Percentiles rank a stretch among this genome's conserved stretches.
Evolutionary conservation across 2,329 filamentous ascomycete genomes (phyloP).

Genomic region (Hymenoscyphus salicellus): DNA sequence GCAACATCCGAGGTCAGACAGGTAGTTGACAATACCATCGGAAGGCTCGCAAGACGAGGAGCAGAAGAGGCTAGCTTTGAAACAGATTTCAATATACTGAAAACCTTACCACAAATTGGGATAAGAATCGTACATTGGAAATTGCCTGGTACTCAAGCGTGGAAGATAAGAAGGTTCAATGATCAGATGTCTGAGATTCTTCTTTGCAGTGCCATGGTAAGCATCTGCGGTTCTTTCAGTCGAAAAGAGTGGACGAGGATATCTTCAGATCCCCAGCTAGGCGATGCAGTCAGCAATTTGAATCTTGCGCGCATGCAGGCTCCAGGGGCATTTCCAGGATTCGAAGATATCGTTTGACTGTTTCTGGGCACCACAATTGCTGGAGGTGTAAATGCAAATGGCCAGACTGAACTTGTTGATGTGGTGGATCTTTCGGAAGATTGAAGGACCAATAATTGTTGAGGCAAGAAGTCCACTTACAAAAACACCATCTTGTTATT

Average conservation of each 20-base stretch:
- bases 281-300: slow-evolving; percentile 3
- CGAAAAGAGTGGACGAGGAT: slow-evolving; percentile 7
- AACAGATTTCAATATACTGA: slow-evolving; percentile 16
- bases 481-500: not conserved
- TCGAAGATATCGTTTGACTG: slow-evolving; percentile 9
- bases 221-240: slow-evolving; percentile 12
- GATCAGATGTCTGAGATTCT: slow-evolving; percentile 17
- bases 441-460: not conserved
- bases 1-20: not conserved
- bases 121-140: slow-evolving; percentile 13
- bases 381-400: not conserved
- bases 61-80: slow-evolving; percentile 8
- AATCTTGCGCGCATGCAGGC: slow-evolving; percentile 8
- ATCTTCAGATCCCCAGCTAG: slow-evolving; percentile 7
- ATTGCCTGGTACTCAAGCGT: not conserved
- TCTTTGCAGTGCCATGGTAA: slow-evolving; percentile 15
- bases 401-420: not conserved
- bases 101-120: slow-evolving; percentile 14
- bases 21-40: slow-evolving; percentile 8
- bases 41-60: slow-evolving; percentile 7
- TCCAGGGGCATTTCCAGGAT: slow-evolving; percentile 12
- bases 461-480: not conserved
- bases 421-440: slow-evolving; percentile 4
- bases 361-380: not conserved
- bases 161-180: slow-evolving; percentile 10